These are phyloP conservation scores for Hypomyces perniciosus DNA, from an alignment of 2,329 filamentous ascomycete species.

Conservation along the genomic window DNA sequence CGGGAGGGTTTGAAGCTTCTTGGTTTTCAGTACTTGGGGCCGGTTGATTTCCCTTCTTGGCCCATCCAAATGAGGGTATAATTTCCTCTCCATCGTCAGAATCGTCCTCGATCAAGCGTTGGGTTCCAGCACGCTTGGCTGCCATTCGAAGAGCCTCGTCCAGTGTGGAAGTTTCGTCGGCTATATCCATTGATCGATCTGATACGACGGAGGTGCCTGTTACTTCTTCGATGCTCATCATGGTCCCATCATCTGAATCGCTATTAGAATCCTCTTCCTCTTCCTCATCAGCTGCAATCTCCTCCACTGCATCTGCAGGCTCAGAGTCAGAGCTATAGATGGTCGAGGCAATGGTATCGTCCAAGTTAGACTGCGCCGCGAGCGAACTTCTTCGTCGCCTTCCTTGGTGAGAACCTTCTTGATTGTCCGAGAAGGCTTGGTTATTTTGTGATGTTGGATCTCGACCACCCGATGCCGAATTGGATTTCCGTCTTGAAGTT, in stretches of 20 bases:
- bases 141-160: constrained; percentile 75
- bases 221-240: constrained; percentile 77
- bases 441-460: constrained; percentile 34
- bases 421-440: constrained; percentile 56
- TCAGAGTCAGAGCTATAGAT: constrained; percentile 67
- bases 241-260: constrained; percentile 68
- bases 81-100: constrained; percentile 63
- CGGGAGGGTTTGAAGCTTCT: constrained; percentile 33
- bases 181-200: constrained; percentile 52
- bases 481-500: constrained; percentile 69
- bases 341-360: constrained; percentile 68
- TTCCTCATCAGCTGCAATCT: constrained; percentile 47
- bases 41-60: constrained; percentile 45
- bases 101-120: constrained; percentile 39
- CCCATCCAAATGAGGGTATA: constrained; percentile 72
- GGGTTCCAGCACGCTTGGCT: constrained; percentile 66
- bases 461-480: constrained; percentile 52
- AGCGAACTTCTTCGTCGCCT: constrained; percentile 59
- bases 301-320: constrained; percentile 47
- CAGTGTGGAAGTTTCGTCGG: constrained; percentile 62
- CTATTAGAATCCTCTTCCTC: constrained; percentile 39
- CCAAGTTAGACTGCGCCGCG: constrained; percentile 39
- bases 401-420: constrained; percentile 55
- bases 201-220: constrained; percentile 63
- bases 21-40: constrained; percentile 32